These are phyloP conservation scores for Chenopodium quinoa DNA, from an alignment of 148 eudicot genomes.

Conservation along the genomic window DNA sequence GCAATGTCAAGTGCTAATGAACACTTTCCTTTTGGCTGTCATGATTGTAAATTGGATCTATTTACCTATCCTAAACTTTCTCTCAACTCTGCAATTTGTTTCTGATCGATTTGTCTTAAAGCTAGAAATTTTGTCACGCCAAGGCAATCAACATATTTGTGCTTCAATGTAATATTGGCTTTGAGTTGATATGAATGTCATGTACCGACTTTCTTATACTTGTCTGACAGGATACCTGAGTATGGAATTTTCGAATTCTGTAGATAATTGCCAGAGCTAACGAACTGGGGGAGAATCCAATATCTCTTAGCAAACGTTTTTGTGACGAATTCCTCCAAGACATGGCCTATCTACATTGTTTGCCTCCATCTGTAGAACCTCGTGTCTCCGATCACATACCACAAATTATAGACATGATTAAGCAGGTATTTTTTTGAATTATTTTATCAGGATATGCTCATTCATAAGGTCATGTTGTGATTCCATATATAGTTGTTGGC, in stretches of 20 bases:
- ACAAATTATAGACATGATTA: slow-evolving; percentile 91
- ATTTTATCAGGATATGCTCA: not conserved
- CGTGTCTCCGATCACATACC: slow-evolving; percentile 96
- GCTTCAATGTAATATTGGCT: not conserved
- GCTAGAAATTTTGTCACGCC: not conserved
- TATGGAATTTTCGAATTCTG: slow-evolving; percentile 72
- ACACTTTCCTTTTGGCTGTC: not conserved
- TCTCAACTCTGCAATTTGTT: not conserved
- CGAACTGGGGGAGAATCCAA: slow-evolving; percentile 84
- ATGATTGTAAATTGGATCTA: not conserved
- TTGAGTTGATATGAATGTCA: slow-evolving; percentile 19
- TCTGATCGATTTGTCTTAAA: not conserved
- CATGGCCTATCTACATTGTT: slow-evolving; percentile 75
- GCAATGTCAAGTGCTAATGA: not conserved
- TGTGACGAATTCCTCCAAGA: slow-evolving; percentile 87
- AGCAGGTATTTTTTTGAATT: slow-evolving; percentile 50
- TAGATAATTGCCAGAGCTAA: slow-evolving; percentile 98
- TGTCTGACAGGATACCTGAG: slow-evolving; percentile 79
- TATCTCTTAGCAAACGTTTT: slow-evolving; percentile 75
- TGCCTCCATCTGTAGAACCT: slow-evolving; percentile 84
- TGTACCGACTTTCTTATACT: slow-evolving; percentile 49
- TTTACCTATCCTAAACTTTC: not conserved
- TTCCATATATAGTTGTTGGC: not conserved
- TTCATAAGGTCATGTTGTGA: not conserved
- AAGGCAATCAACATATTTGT: not conserved